Conservation (phyloP, 176 grass and related monocot genomes). For the Ananas comosus region DNA sequence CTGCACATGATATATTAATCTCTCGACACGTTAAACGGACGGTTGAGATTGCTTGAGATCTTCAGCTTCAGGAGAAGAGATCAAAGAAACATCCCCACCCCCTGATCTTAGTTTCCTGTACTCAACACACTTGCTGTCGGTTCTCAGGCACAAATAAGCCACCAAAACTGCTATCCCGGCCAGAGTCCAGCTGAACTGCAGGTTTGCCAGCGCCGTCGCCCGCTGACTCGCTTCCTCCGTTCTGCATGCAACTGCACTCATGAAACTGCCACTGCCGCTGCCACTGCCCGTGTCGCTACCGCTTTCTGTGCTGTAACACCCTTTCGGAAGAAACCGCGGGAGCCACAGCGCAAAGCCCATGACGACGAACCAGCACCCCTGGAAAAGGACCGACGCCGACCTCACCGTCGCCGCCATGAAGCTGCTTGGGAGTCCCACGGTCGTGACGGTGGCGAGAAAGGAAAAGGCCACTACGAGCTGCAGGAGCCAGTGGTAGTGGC, state of each 20-base stretch:
- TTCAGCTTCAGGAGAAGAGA: conserved; percentile 13
- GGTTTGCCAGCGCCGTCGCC: conserved; percentile 50
- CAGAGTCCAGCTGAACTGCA: conserved; percentile 75
- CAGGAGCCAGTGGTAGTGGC: conserved; percentile 90
- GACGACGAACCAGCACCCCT: conserved; percentile 70
- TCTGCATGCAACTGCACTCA: conserved; percentile 38
- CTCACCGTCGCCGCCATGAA: conserved; percentile 43
- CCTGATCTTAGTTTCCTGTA: conserved; percentile 43
- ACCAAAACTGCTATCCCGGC: conserved; percentile 43
- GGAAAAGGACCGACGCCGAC: conserved; percentile 52
- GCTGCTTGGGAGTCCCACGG: conserved; percentile 30
- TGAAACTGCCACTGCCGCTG: not conserved
- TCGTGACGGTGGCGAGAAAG: conserved; percentile 17
- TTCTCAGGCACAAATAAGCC: conserved; percentile 48
- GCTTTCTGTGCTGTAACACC: conserved; percentile 28
- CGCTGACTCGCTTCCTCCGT: conserved; percentile 46
- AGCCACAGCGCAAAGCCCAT: conserved; percentile 76
- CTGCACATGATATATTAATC: too few relatives aligned
- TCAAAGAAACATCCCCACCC: not conserved
- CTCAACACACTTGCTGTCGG: conserved; percentile 27
- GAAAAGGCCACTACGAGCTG: conserved; percentile 43
- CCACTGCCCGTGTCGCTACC: not conserved
- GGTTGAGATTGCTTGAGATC: conserved; percentile 27
- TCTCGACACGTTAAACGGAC: not conserved
- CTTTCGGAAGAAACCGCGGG: conserved; percentile 43